phyloP scores from a whole-genome alignment of 768 basidiomycete species.

The Punctularia strigosozonata region DNA sequence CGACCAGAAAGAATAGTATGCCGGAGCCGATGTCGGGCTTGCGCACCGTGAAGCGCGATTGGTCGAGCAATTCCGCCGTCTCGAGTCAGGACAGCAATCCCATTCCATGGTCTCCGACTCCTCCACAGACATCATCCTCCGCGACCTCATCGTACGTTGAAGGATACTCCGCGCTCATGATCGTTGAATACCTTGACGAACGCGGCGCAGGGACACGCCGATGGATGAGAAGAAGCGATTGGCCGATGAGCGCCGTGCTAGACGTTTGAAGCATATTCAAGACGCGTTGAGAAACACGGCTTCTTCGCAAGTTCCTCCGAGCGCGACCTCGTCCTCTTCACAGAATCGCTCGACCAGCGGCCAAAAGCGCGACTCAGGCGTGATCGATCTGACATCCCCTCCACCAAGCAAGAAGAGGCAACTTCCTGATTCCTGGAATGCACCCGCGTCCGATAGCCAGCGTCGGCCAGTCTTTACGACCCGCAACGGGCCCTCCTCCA shows the following conservation, averaged over 20 bases:
- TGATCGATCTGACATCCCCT: constrained; percentile 12
- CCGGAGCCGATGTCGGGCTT: constrained; percentile 52
- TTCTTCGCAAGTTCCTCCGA: constrained; percentile 7
- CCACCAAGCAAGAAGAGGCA: constrained; percentile 39
- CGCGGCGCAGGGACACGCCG: too few relatives aligned
- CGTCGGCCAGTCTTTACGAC: not conserved
- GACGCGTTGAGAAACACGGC: constrained; percentile 22
- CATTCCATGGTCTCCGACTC: constrained; percentile 32
- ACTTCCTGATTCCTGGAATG: constrained; percentile 39
- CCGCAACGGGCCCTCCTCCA: constrained; percentile 17
- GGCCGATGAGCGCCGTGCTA: constrained; percentile 19
- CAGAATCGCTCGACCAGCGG: constrained; percentile 9
- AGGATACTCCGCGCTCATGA: too few relatives aligned
- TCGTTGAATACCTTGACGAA: too few relatives aligned
- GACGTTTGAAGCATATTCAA: too few relatives aligned
- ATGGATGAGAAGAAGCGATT: constrained; percentile 10
- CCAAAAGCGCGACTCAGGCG: constrained; percentile 1
- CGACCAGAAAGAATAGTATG: too few relatives aligned
- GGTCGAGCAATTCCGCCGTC: constrained; percentile 27
- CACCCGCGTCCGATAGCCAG: constrained; percentile 3
- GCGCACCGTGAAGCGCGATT: constrained; percentile 49
- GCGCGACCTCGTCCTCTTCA: constrained; percentile 1
- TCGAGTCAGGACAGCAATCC: constrained; percentile 25
- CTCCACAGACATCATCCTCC: constrained; percentile 9
- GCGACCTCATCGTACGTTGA: constrained; percentile 10